phyloP scores from a whole-genome alignment of 2,329 filamentous ascomycete genomes.

The Pochonia chlamydosporia region DNA sequence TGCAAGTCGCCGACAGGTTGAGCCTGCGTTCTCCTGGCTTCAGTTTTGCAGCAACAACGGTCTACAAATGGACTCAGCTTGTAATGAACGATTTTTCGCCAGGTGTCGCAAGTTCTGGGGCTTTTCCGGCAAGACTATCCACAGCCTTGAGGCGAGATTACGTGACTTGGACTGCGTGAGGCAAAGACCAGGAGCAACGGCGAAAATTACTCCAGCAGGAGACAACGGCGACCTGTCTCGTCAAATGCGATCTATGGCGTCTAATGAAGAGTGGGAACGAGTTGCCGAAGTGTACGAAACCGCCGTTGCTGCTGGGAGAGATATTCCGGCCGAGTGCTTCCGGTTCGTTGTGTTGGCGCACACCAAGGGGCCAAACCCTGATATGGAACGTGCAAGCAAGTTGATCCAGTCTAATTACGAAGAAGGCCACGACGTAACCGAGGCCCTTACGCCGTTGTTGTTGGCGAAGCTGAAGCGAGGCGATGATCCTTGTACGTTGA shows the following conservation, averaged over 20 bases:
- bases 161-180: background rate
- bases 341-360: conserved; percentile 41
- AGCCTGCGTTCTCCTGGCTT: conserved; percentile 24
- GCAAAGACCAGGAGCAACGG: background rate
- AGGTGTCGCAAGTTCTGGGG: conserved; percentile 28
- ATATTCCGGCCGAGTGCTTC: conserved; percentile 21
- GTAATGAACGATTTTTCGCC: conserved; percentile 20
- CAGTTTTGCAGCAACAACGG: conserved; percentile 24
- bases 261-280: conserved; percentile 20
- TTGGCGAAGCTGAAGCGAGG: conserved; percentile 30
- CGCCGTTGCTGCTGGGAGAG: background rate
- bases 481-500: conserved; percentile 17
- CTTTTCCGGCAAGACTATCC: conserved; percentile 23
- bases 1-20: conserved; percentile 21
- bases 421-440: conserved; percentile 35
- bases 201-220: background rate
- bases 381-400: conserved; percentile 25
- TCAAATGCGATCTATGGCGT: conserved; percentile 8
- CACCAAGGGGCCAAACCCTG: conserved; percentile 24
- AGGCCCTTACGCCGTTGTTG: conserved; percentile 33
- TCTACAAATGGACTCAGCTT: conserved; percentile 21
- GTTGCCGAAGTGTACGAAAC: conserved; percentile 32
- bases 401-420: conserved; percentile 34
- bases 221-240: conserved; percentile 12
- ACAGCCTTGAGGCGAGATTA: conserved; percentile 8